Evolutionary conservation across 2,329 filamentous ascomycete genomes (phyloP), one percentile per base, ranked within the genome.

Genomic region (Ophiostoma pallidulum): DNA sequence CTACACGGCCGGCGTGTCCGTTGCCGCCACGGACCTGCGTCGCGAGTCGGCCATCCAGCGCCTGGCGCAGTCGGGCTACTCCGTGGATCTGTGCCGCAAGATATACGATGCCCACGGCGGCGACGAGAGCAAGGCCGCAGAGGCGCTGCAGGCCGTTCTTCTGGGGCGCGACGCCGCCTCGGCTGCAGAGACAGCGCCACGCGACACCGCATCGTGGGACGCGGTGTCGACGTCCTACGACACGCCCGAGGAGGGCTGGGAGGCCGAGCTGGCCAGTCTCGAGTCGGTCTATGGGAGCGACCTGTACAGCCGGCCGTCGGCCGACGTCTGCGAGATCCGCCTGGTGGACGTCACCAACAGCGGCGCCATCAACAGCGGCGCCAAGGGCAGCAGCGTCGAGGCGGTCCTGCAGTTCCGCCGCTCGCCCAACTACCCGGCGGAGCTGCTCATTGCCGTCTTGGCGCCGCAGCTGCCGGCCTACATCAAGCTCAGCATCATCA

Each of bases 1-100:
- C 52, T 98, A 98, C 62, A 82, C 86, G 10, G 91, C 90, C 24
- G 92, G 92, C 19, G 82, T 97, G 22, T 88, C 83, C 38, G 82
- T 98, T 54, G 91, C 82, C 1, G 85, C 85, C 43, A 84, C 82
- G 7, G 84, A 96, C 61, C 64, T 96, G 51, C 86, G 80, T 60
- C 78, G 80, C 56, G 90, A 97, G 62, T 83, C 80, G 4, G 84
- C 85, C 48, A 79, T 96, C 56, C 89, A 92, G 61, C 76, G 90
- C 10, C 74, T 98, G 18, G 75, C 87, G 7, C 75, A 85, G 57
- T 82, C 85, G 20, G 92, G 92, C 2, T 98, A 97, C 64, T 84
- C 91, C 1, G 64, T 75, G 6, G 90, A 97, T 60, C 71, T 97
- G 20, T 94, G 89, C 60, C 79, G 83, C 43, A 84, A 86, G 54